These are phyloP conservation scores for Sclerotinia borealis DNA, from an alignment of 2,329 filamentous ascomycete species.

Conservation along the genomic window DNA sequence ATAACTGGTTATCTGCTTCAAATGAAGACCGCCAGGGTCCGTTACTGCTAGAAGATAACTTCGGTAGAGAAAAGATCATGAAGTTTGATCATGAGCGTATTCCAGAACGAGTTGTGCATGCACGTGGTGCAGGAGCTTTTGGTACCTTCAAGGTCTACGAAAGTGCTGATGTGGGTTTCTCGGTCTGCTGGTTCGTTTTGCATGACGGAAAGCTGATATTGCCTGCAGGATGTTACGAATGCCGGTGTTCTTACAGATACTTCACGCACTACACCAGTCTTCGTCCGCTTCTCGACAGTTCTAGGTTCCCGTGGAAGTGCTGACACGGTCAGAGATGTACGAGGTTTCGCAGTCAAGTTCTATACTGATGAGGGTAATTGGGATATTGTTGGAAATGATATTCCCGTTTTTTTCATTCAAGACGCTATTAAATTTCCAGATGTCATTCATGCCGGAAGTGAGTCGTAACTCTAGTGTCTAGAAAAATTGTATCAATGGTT, in stretches of 20 bases:
- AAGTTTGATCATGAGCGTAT: slow-evolving; percentile 73
- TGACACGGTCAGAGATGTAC: slow-evolving; percentile 77
- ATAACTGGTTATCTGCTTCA: slow-evolving; percentile 68
- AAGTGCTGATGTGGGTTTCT: slow-evolving; percentile 41
- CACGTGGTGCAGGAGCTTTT: slow-evolving; percentile 57
- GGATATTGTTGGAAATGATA: slow-evolving; percentile 70
- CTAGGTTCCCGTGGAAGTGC: slow-evolving; percentile 68
- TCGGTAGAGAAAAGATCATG: slow-evolving; percentile 67
- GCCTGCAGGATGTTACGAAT: slow-evolving; percentile 41
- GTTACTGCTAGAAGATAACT: slow-evolving; percentile 62
- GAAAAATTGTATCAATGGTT: slow-evolving; percentile 8
- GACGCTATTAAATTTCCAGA: slow-evolving; percentile 71
- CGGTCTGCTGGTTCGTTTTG: too few relatives aligned
- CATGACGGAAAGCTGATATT: not conserved
- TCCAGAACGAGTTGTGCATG: slow-evolving; percentile 59
- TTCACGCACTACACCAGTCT: slow-evolving; percentile 58
- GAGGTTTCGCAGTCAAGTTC: slow-evolving; percentile 72
- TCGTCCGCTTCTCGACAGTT: slow-evolving; percentile 73
- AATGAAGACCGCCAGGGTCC: slow-evolving; percentile 61
- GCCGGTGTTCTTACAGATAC: slow-evolving; percentile 64
- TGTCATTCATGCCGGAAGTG: slow-evolving; percentile 45
- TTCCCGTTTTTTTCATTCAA: slow-evolving; percentile 71
- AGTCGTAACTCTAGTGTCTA: slow-evolving; percentile 6
- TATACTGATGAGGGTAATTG: slow-evolving; percentile 75
- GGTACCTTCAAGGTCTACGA: slow-evolving; percentile 62